Evolutionary conservation across 176 grass and related monocot species (phyloP).

Genomic region (Puya raimondii): DNA sequence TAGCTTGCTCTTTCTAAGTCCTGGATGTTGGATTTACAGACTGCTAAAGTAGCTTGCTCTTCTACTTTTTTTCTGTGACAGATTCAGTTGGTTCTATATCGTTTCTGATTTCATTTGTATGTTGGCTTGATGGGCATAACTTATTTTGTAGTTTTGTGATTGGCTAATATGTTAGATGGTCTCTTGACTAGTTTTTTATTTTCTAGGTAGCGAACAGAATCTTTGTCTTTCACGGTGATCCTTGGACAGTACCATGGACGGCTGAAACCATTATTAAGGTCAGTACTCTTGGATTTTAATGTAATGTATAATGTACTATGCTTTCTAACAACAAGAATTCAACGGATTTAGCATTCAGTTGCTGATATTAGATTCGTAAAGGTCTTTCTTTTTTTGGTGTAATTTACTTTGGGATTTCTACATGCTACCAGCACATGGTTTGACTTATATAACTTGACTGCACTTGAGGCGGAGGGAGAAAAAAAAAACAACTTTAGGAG

Average conservation of each 20-base stretch:
- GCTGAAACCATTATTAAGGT: slow-evolving; percentile 79
- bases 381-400: too few species aligned
- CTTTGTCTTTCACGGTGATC: slow-evolving; percentile 33
- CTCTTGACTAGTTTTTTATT: slow-evolving; percentile 5
- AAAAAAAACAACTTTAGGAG: too few species aligned
- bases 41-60: background rate
- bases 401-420: too few species aligned
- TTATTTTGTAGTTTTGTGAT: slow-evolving; percentile 6
- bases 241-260: slow-evolving; percentile 69
- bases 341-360: background rate
- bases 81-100: background rate
- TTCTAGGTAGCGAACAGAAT: slow-evolving; percentile 26
- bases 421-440: too few species aligned
- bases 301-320: background rate
- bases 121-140: background rate
- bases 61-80: too few species aligned
- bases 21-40: background rate
- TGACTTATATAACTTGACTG: too few species aligned
- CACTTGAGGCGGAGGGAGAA: too few species aligned
- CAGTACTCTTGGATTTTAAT: slow-evolving; percentile 1
- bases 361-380: background rate
- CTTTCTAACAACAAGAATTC: background rate
- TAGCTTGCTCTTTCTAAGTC: too few species aligned
- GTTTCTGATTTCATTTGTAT: background rate
- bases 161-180: slow-evolving; percentile 6